Base-by-base conservation (phyloP, 371 early-diverging fungal species). In the Batrachochytrium dendrobatidis region DNA sequence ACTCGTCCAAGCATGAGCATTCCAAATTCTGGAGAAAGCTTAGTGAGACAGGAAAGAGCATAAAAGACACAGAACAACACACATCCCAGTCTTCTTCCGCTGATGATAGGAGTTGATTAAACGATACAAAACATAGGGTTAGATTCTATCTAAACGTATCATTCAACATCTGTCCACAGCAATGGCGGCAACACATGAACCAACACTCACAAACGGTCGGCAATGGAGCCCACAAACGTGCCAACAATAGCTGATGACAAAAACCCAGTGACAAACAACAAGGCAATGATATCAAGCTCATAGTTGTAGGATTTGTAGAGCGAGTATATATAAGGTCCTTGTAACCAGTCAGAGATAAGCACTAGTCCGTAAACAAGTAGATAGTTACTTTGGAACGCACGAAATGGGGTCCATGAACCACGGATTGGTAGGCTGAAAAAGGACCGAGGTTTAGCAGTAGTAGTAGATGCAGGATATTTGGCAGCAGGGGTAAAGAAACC, bases 281-380 rank as follows among this genome's bases (percentile, higher is more conserved):
- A 69, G 4, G 85, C 86, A 58, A 89, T 88, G 5, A 81, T 68
- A 18, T 66, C 70, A 44, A 87, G 67, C 3, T 62, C 59, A 39
- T 82, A 81, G 25, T 78, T 77, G 59, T 86, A 85, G 5, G 70
- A 72, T 50, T 80, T 70, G 64, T 90, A 90, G 49, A 88, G 60
- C 25, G 81, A 46, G 65, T 88, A 90, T 7, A 84, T 60, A 59
- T 88, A 87, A 3, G 90, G 84, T 5, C 82, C 87, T 55, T 87
- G 88, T 25, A 89, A 72, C 87, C 87, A 86, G 62, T 88, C 88
- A 24, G 84, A 77, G 50, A 79, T 75, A 82, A 84, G 83, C 3
- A 86, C 82, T 6, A 79, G 66, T 32, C 76, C 59, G 57, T 85
- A 86, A 30, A 86, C 86, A 3, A 75, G 53, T 24, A 86, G 72